Evolutionary conservation across 495 filamentous ascomycete species (phyloP), one percentile per base, ranked within the genome.

Genomic region (Neohortaea acidophila): DNA sequence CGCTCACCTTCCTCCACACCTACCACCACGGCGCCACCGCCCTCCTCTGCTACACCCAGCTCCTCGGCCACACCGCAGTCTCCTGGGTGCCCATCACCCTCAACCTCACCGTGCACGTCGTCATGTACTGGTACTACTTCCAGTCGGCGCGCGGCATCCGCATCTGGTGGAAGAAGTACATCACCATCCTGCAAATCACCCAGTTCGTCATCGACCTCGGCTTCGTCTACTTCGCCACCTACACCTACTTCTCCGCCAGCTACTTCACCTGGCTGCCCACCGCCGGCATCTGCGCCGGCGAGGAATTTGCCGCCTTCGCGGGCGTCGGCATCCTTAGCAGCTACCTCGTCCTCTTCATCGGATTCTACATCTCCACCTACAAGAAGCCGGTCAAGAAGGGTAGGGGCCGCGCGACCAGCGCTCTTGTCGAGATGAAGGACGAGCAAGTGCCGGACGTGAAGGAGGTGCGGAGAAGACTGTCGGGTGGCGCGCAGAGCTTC

Each of bases 361-460:
- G 79, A 35, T 97, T 97, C 79, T 97, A 97, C 72, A 67, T 91
- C 46, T 83, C 84, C 33, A 97, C 89, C 39, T 97, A 97, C 67
- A 84, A 81, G 63, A 93, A 91, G 73, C 66, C 49, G 22, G 47
- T 53, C 13, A 42, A 42, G 22, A 61, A 60, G 52, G 51, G 55
- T 18, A 38, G 60, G 14, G 44, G 54, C 20, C 40, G 60, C 29
- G 54, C 59, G 19, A 59, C 49, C 2, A 54, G 51, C 31, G 60
- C 60, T 20, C 44, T 63, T 11, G 49, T 61, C 11, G 60, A 63
- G 44, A 63, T 63, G 60, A 60, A 60, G 51, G 60, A 63, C 39
- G 60, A 63, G 55, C 58, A 60, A 45, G 51, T 63, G 12, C 60
- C 60, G 8, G 59, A 56, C 23, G 54, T 60, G 25, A 45, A 45